Evolutionary conservation across 1,139 yeast genomes (phyloP), one percentile per base, ranked within the genome.

Genomic region (Pichia sp.): DNA sequence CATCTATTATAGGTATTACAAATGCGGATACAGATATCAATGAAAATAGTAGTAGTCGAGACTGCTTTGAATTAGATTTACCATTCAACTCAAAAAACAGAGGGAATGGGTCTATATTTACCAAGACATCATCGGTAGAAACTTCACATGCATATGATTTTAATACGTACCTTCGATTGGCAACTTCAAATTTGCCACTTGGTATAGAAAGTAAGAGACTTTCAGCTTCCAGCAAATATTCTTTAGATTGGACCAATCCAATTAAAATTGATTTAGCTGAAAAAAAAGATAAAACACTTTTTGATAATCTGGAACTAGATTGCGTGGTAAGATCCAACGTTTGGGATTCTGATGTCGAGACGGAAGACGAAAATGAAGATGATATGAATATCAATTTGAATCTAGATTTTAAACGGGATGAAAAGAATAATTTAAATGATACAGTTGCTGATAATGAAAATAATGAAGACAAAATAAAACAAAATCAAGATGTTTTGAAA

Each of bases 161-260:
- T 43, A 57, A 53, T 44, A 47, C 56, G 15, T 59, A 58, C 46
- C 47, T 59, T 37, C 49, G 50, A 24, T 46, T 56, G n/a, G 49
- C 56, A 11, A 52, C 56, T 18, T 49, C 58, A 29, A 53, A 47
- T 36, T 47, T 53, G 25, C 50, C 48, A 39, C 34, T 43, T 34
- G 41, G 24, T 18, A 16, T 46, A 23, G 40, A 32, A 37, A 24
- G 32, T 16, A 13, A 24, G 9, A 36, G 7, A 37, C 15, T 27
- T 16, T 29, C 18, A 7, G 5, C 32, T 27, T 15, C 5, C 11
- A 34, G 13, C 5, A 29, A 15, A 3, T 36, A 18, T 8, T 30
- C 44, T 7, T 41, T 56, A 9, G 55, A 55, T 43, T 42, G 53
- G 4, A 24, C 44, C 1, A 50, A 48, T n/a, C 52, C 46, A 3